Percentiles rank a stretch among this genome's conserved stretches.
Conservation (phyloP, 306 rosid species). For the Lupinus albus region DNA sequence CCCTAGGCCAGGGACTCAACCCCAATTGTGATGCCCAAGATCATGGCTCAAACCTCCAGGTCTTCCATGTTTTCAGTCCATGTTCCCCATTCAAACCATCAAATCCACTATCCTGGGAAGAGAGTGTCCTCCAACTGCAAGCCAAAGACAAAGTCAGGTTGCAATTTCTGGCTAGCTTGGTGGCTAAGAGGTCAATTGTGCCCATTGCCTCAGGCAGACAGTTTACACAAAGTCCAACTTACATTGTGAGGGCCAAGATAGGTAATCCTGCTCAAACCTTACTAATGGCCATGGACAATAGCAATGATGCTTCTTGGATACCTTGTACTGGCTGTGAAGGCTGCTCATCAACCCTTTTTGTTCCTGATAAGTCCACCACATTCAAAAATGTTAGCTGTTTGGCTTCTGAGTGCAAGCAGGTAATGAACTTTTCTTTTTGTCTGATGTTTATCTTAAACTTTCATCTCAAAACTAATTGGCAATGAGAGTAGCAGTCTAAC, state of each 20-base stretch:
- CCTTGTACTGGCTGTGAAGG: conserved; percentile 86
- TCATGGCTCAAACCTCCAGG: conserved; percentile 63
- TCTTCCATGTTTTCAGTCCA: conserved; percentile 71
- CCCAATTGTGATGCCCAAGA: conserved; percentile 56
- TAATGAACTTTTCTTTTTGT: conserved; percentile 7
- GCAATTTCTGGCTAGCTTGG: conserved; percentile 59
- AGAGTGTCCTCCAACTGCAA: conserved; percentile 62
- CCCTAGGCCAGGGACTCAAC: conserved; percentile 49
- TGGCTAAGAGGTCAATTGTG: conserved; percentile 58
- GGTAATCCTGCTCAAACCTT: conserved; percentile 83
- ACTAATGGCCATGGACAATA: conserved; percentile 81
- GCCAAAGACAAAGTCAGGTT: conserved; percentile 70
- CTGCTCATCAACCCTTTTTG: conserved; percentile 62
- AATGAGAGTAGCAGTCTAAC: too few relatives aligned
- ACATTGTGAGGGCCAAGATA: conserved; percentile 68
- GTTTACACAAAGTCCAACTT: conserved; percentile 76
- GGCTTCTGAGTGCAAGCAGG: conserved; percentile 78
- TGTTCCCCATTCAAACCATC: conserved; percentile 75
- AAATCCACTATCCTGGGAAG: conserved; percentile 65
- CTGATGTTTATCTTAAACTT: too few relatives aligned
- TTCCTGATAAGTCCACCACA: conserved; percentile 62
- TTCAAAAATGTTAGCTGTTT: conserved; percentile 58
- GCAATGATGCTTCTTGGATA: conserved; percentile 91
- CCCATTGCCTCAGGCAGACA: conserved; percentile 95
- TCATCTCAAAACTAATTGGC: too few relatives aligned